phyloP scores from a whole-genome alignment of 2,329 filamentous ascomycete species.

The Curvularia eragrostidis region DNA sequence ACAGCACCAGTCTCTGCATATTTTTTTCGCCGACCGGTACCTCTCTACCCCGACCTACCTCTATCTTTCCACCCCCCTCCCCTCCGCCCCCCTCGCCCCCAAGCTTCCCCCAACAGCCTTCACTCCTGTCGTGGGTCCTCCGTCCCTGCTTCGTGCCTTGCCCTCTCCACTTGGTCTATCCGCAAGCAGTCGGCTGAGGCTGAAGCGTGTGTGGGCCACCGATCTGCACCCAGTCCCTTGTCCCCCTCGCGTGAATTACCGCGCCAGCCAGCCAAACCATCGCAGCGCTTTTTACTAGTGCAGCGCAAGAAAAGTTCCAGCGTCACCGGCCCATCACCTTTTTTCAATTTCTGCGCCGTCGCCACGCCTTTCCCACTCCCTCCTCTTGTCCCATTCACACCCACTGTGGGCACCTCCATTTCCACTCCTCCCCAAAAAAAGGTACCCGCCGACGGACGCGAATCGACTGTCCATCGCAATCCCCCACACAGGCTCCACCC shows the following conservation, averaged over 20 bases:
- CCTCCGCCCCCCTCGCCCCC: constrained; percentile 12
- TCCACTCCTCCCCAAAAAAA: constrained; percentile 21
- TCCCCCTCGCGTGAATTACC: constrained; percentile 42
- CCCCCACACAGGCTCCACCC: constrained; percentile 47
- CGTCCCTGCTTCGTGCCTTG: constrained; percentile 44
- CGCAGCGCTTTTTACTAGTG: constrained; percentile 23
- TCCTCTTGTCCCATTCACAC: constrained; percentile 18
- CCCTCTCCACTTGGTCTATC: constrained; percentile 45
- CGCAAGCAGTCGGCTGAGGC: constrained; percentile 46
- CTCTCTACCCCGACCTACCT: constrained; percentile 20
- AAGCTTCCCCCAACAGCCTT: constrained; percentile 22
- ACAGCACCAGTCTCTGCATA: constrained; percentile 31
- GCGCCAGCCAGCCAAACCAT: constrained; percentile 41
- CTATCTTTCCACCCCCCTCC: neutral
- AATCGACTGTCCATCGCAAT: constrained; percentile 32
- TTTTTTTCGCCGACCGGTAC: constrained; percentile 35
- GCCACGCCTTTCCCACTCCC: constrained; percentile 21
- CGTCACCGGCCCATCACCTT: constrained; percentile 24
- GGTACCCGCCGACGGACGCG: constrained; percentile 34
- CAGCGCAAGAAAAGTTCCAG: constrained; percentile 19
- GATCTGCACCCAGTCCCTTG: constrained; percentile 47
- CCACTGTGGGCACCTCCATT: constrained; percentile 26
- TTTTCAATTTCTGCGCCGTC: constrained; percentile 25
- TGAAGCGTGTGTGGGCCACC: constrained; percentile 45
- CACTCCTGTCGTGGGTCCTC: constrained; percentile 34